Conservation (phyloP, 768 basidiomycete genomes). For the Mycena olivaceomarginata region DNA sequence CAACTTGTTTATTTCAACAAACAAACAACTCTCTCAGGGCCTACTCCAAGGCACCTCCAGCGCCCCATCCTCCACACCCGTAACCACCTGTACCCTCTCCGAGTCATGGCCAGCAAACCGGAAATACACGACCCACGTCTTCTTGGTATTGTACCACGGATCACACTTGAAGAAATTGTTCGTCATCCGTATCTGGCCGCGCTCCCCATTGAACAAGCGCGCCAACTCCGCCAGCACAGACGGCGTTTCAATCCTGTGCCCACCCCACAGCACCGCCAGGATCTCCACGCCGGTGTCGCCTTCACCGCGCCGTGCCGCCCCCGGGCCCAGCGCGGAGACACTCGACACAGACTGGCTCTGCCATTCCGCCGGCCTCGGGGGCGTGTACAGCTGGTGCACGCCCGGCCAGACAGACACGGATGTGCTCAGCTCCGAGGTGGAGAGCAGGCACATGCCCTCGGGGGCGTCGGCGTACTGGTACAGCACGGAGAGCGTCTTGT, state of each 20-base stretch:
- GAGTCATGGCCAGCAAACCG: neutral
- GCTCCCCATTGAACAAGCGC: neutral
- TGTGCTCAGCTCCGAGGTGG: neutral
- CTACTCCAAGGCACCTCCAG: conserved; percentile 5
- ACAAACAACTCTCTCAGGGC: neutral
- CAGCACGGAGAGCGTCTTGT: conserved; percentile 3
- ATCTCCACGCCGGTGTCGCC: neutral
- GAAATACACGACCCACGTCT: conserved; percentile 1
- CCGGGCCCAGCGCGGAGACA: neutral
- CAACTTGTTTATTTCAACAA: neutral
- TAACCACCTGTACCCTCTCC: neutral
- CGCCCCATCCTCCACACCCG: conserved; percentile 7
- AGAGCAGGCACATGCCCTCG: conserved; percentile 3
- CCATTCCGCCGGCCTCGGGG: neutral
- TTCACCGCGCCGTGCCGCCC: neutral
- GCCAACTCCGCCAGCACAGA: neutral
- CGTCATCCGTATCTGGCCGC: conserved; percentile 4
- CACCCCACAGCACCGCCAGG: neutral
- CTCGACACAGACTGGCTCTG: neutral
- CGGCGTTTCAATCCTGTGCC: neutral
- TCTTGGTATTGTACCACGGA: neutral
- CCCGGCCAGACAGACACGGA: neutral
- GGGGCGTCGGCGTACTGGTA: neutral
- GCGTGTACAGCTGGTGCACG: neutral
- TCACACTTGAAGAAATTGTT: conserved; percentile 1